Conservation (phyloP, 1,284 basidiomycete genomes). For the Agaricales sp. region DNA sequence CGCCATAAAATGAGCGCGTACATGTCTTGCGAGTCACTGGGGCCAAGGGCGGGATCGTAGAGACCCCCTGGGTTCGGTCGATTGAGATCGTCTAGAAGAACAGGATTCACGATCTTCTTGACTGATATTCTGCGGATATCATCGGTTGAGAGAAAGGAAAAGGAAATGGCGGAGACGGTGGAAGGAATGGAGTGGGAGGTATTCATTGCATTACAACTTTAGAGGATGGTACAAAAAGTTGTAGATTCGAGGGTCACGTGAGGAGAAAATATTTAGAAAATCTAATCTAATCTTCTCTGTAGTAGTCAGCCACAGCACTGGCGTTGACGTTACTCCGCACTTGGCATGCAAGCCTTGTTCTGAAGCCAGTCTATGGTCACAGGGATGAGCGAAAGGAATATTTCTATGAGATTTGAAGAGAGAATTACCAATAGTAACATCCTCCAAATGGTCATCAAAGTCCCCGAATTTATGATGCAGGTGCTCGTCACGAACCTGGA, state of each 20-base stretch:
- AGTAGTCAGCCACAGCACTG: background rate
- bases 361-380: conserved; percentile 42
- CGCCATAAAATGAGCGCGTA: conserved; percentile 28
- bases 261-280: too few relatives aligned
- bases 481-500: conserved; percentile 34
- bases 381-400: background rate
- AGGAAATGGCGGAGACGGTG: conserved; percentile 79
- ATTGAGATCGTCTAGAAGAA: conserved; percentile 90
- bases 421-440: conserved; percentile 45
- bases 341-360: conserved; percentile 36
- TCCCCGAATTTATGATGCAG: conserved; percentile 52
- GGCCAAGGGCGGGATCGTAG: conserved; percentile 94
- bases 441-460: conserved; percentile 72
- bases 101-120: conserved; percentile 91
- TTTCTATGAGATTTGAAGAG: background rate
- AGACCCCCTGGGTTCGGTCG: conserved; percentile 88
- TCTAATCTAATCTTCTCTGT: background rate
- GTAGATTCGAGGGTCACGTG: background rate
- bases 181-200: conserved; percentile 85
- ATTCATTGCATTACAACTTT: conserved; percentile 66
- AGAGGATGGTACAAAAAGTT: conserved; percentile 1
- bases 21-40: conserved; percentile 83
- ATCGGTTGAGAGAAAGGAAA: conserved; percentile 89
- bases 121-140: conserved; percentile 93
- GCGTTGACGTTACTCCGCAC: conserved; percentile 1